Evolutionary conservation across 139 green algal genomes (phyloP).

Genomic region (Protoeuglena noctilucae): DNA sequence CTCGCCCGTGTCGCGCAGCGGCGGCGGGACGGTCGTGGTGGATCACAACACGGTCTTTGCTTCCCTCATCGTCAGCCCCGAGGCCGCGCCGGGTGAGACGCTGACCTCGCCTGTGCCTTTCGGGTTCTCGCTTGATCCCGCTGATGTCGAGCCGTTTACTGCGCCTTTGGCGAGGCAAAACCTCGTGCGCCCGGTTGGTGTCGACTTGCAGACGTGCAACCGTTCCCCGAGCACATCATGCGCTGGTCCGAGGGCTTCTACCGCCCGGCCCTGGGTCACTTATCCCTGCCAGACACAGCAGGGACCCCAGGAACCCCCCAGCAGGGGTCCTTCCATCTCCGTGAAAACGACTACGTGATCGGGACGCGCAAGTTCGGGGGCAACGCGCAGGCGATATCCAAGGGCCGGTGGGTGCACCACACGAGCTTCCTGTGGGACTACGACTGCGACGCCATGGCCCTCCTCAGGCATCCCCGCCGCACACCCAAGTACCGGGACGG

Average conservation of each 20-base stretch:
- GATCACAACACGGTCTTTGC: slow-evolving; percentile 68
- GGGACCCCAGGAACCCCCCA: neutral
- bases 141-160: neutral
- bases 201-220: slow-evolving; percentile 34
- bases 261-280: slow-evolving; percentile 3
- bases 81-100: slow-evolving; percentile 21
- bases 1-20: too few relatives aligned
- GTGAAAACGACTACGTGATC: slow-evolving; percentile 71
- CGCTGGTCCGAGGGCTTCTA: slow-evolving; percentile 70
- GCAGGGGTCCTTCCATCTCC: neutral
- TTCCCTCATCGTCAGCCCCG: slow-evolving; percentile 23
- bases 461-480: slow-evolving; percentile 50
- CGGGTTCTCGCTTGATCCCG: neutral
- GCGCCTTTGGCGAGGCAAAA: neutral
- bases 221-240: slow-evolving; percentile 81
- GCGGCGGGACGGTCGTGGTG: slow-evolving; percentile 90
- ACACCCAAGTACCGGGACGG: slow-evolving; percentile 56
- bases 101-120: slow-evolving; percentile 10
- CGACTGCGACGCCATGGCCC: slow-evolving; percentile 41
- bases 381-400: slow-evolving; percentile 93
- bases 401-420: slow-evolving; percentile 83
- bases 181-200: neutral
- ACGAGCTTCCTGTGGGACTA: slow-evolving; percentile 95
- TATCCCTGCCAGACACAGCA: neutral
- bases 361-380: slow-evolving; percentile 82